Evolutionary conservation across 2,329 filamentous ascomycete species (phyloP), one percentile per base, ranked within the genome.

Genomic region (Teratosphaeria viscida): DNA sequence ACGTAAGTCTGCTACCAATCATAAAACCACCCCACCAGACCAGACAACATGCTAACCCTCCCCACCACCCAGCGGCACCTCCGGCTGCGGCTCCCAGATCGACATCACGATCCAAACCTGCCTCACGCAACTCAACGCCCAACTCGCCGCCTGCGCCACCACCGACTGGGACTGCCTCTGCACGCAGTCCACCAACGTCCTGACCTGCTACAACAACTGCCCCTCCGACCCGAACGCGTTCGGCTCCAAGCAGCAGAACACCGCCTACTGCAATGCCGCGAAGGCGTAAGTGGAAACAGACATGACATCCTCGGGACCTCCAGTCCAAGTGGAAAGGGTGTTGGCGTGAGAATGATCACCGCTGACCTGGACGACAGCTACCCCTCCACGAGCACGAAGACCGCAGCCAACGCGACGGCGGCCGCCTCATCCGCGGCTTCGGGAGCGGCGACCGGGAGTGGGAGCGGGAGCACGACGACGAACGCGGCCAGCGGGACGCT

Each of bases 171-270:
- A 75, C 66, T 86, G 84, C 73, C 75, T 85, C 34, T 87, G 84
- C 73, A 74, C 77, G 56, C 77, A 81, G 65, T 82, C 80, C 70
- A 78, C 69, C 43, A 66, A 66, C 55, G 63, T 72, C 56, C 55
- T 68, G 10, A 66, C 64, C 12, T 86, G 84, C 79, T 86, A 84
- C 76, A 81, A 81, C 76, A 83, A 84, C 76, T 86, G 85, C 75
- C 82, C 83, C 57, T 64, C 77, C 80, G 64, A 67, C 66, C 62
- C 74, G 16, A 72, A 70, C 56, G 66, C 68, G 47, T 67, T 68
- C 59, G 67, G 68, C 35, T 72, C 70, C 35, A 59, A 74, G 65
- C 67, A 74, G 65, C 61, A 71, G 61, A 61, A 66, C 52, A 58
- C 70, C 19, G 65, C 72, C 29, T 76, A 74, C 52, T 73, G 71